Base-by-base conservation (phyloP, 2,329 filamentous ascomycete genomes). In the Lecanoromycetidae sp. region DNA sequence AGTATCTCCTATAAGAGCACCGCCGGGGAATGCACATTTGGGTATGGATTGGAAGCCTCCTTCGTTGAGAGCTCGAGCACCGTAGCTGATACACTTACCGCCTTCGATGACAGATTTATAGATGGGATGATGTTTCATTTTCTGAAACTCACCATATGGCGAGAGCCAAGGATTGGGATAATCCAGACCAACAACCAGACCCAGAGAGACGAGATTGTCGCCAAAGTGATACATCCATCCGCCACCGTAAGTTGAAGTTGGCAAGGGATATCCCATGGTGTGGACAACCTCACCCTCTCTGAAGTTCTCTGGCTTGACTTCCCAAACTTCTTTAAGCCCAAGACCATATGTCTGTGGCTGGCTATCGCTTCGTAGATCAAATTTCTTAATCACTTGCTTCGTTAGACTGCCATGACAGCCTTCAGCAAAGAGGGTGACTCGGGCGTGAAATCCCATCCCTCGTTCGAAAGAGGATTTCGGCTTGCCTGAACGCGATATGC, bases 141-240 rank as follows among this genome's bases (percentile, higher is more conserved):
- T 94, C 65, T 98, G 91, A 65, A 98, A 98, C 63, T 98, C 91
- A 49, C 80, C 78, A 62, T 96, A 98, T 0, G 91, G 91, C 3
- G 88, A 91, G 46, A 96, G 68, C 87, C 90, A 98, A 0, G 91
- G 91, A 66, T 98, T 98, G 34, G 85, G 75, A 64, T 98, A 98
- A 70, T 98, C 91, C 45, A 98, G 75, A 20, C 88, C 88, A 30
- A 93, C 84, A 9, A 98, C 91, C 15, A 96, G 72, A 20, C 91
- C 91, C 47, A 98, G 74, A 56, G 81, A 87, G 51, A 98, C 90
- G 58, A 96, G 76, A 66, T 96, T 98, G 58, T 98, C 90, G 30
- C 88, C 91, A 65, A 96, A 98, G 66, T 98, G 91, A 61, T 98
- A 98, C 85, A 98, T 88, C 81, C 87, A 98, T n/a, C 85, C 87